A percentile compares a stretch with the other conserved stretches of the same genome.
phyloP scores from a whole-genome alignment of 768 basidiomycete species.

The Porphyrellus cyaneotinctus region DNA sequence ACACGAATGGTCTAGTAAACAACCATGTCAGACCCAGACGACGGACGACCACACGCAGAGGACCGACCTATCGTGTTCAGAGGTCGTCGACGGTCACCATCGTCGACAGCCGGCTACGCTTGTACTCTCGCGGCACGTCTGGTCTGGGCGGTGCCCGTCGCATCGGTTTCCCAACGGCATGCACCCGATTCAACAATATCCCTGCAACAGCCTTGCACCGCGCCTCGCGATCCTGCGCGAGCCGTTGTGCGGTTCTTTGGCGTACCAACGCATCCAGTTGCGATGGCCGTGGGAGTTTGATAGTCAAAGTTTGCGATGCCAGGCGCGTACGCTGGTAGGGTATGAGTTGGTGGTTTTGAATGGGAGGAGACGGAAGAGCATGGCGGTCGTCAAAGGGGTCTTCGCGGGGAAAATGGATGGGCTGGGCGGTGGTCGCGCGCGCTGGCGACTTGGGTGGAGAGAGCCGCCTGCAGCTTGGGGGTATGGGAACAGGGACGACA shows the following conservation, averaged over 20 bases:
- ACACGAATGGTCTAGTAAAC: slow-evolving; percentile 8
- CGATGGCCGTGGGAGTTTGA: slow-evolving; percentile 23
- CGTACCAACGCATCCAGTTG: slow-evolving; percentile 27
- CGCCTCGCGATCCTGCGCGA: slow-evolving; percentile 37
- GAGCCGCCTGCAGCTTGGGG: slow-evolving; percentile 30
- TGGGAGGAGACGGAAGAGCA: slow-evolving; percentile 9
- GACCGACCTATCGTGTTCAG: slow-evolving; percentile 13
- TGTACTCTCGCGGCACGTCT: slow-evolving; percentile 39
- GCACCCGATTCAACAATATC: slow-evolving; percentile 52
- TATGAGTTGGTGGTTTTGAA: slow-evolving; percentile 8
- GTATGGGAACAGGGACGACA: slow-evolving; percentile 14
- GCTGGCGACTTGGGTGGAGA: slow-evolving; percentile 4
- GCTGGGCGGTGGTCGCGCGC: slow-evolving; percentile 14
- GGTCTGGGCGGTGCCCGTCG: slow-evolving; percentile 34
- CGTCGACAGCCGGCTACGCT: slow-evolving; percentile 50
- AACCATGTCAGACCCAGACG: background rate
- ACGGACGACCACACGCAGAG: background rate
- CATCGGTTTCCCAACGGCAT: slow-evolving; percentile 50
- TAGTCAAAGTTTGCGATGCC: slow-evolving; percentile 24
- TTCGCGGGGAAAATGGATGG: slow-evolving; percentile 20
- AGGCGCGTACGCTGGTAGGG: slow-evolving; percentile 28
- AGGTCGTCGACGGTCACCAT: slow-evolving; percentile 44
- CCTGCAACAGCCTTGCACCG: slow-evolving; percentile 54
- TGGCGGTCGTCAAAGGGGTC: slow-evolving; percentile 28
- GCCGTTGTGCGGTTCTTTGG: slow-evolving; percentile 30